Base-by-base conservation (phyloP, 805 yeast species). In the Yamadazyma olivae region DNA sequence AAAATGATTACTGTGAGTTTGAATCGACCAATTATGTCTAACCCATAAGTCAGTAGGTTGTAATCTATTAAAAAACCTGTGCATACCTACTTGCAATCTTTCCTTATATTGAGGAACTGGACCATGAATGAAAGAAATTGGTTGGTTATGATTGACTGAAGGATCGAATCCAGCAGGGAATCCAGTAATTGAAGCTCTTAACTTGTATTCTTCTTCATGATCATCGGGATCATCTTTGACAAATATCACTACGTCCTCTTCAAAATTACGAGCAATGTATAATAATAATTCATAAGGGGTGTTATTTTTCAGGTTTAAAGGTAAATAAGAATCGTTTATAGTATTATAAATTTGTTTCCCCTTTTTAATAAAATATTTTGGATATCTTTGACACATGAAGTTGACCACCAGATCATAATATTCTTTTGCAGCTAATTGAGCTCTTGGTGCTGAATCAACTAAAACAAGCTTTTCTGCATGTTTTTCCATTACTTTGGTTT, bases 91-190 rank as follows among this genome's bases (percentile, higher is more conserved):
- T 52, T 75, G 71, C 28, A 84, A 61, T 43, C 77, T 71, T 15
- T 71, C 58, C 35, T 64, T 55, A 48, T 84, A 84, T 40, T 74
- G 75, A 0, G 93, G 95, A 2, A 84, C 90, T 0, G 90, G 90
- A 2, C 60, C 71, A 51, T 84, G 95, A 40, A 84, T 74, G 31
- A 54, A 61, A 0, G 84, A 74, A 26, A 84, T 57, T 2, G 82
- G 78, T 46, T 66, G 57, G 48, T 78, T 63, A 43, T 75, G 67
- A 43, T 75, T 71, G 7, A 52, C 58, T 4, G 67, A 56, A 4
- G 91, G 90, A 49, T 78, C 77, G 56, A 84, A 84, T 2, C 91
- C 91, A 1, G 82, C 77, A 1, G 91, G 87, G 46, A 81, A 81
- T 6, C 79, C 77, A 17, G 79, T 71, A 3, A 73, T 60, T 6